Conservation (phyloP, 2,329 filamentous ascomycete genomes). For the Podosphaera fusca region DNA sequence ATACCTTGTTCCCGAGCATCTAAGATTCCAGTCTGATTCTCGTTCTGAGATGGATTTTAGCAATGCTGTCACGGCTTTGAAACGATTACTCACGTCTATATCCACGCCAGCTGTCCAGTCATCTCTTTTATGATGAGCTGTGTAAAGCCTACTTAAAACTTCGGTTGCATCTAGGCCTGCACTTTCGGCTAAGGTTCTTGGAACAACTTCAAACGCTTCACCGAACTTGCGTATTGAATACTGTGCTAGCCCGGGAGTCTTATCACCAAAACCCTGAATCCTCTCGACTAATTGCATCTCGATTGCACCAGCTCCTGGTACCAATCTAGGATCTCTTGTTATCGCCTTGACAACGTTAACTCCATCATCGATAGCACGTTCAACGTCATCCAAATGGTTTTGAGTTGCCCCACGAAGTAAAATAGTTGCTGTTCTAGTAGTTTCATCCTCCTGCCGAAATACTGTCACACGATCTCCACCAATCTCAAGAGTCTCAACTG, state of each 20-base stretch:
- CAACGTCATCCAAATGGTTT: conserved; percentile 92
- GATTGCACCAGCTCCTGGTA: conserved; percentile 82
- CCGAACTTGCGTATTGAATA: conserved; percentile 96
- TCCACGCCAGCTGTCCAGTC: conserved; percentile 86
- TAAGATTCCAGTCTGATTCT: conserved; percentile 55
- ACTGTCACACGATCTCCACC: conserved; percentile 95
- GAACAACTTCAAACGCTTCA: conserved; percentile 93
- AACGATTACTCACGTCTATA: conserved; percentile 38
- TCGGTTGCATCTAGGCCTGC: conserved; percentile 95
- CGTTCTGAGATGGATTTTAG: conserved; percentile 27
- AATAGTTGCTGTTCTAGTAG: conserved; percentile 78
- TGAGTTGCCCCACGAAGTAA: conserved; percentile 90
- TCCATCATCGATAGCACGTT: conserved; percentile 90
- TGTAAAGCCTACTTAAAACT: conserved; percentile 75
- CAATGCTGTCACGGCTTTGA: background rate
- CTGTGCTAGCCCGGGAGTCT: conserved; percentile 77
- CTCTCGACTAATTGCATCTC: conserved; percentile 87
- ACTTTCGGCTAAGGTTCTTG: conserved; percentile 80
- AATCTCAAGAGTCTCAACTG: conserved; percentile 94
- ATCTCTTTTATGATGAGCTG: conserved; percentile 72
- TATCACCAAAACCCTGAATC: conserved; percentile 74
- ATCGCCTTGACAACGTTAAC: conserved; percentile 98
- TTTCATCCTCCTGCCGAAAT: conserved; percentile 87
- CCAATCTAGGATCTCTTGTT: conserved; percentile 73
- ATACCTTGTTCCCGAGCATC: conserved; percentile 78